Conservation (phyloP, 306 rosid species). For the Vigna hirtella region DNA sequence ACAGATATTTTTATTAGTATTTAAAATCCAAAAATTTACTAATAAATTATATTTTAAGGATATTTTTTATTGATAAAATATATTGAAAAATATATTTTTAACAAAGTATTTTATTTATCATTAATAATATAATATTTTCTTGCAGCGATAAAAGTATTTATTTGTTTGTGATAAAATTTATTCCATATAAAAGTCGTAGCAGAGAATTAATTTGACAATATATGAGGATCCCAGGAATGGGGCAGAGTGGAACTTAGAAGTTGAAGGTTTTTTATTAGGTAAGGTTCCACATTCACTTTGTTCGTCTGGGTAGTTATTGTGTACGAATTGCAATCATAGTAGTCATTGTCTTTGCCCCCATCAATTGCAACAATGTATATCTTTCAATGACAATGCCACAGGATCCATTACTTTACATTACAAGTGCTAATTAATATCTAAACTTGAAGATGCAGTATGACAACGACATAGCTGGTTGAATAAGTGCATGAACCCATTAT, state of each 20-base stretch:
- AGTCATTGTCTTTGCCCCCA: conserved; percentile 21
- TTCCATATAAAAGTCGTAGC: too few relatives aligned
- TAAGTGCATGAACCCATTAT: conserved; percentile 19
- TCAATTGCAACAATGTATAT: conserved; percentile 26
- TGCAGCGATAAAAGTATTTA: too few relatives aligned
- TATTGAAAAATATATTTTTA: too few relatives aligned
- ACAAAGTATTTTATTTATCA: too few relatives aligned
- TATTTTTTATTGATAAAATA: too few relatives aligned
- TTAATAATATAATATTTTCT: too few relatives aligned
- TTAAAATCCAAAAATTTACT: too few relatives aligned
- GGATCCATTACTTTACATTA: conserved; percentile 8
- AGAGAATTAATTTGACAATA: too few relatives aligned
- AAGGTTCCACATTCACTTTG: conserved; percentile 22
- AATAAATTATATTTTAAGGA: too few relatives aligned
- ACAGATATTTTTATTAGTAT: too few relatives aligned
- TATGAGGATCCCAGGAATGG: too few relatives aligned
- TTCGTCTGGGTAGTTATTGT: conserved; percentile 5
- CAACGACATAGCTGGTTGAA: conserved; percentile 12
- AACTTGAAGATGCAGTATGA: conserved; percentile 30
- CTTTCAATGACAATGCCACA: conserved; percentile 21
- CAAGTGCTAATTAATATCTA: conserved; percentile 39
- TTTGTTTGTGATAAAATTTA: too few relatives aligned
- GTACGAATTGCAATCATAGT: conserved; percentile 33
- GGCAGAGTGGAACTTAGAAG: neutral
- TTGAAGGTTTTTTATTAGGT: conserved; percentile 43